A percentile compares a stretch with the other conserved stretches of the same genome.
Evolutionary conservation across 2,329 filamentous ascomycete genomes (phyloP).

Genomic region (Penicillium sp.): DNA sequence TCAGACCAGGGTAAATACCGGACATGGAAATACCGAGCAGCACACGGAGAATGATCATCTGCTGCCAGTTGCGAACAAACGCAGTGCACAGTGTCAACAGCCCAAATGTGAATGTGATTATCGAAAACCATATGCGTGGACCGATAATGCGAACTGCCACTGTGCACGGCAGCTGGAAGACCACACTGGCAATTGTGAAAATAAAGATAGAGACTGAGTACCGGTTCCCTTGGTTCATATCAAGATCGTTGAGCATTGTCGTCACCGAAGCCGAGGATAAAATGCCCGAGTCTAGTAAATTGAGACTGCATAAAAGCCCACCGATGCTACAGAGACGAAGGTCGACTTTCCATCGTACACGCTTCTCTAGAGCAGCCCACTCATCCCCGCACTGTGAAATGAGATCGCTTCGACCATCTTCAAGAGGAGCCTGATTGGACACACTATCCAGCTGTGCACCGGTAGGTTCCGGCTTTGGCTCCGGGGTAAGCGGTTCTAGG

Average conservation of each 20-base stretch:
- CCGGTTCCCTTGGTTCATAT: constrained; percentile 59
- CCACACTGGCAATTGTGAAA: constrained; percentile 66
- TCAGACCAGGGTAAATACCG: constrained; percentile 47
- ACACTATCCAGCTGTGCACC: neutral
- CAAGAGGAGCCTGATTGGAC: neutral
- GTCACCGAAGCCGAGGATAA: constrained; percentile 69
- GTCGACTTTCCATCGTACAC: constrained; percentile 63
- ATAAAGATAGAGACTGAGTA: constrained; percentile 72
- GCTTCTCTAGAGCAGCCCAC: constrained; percentile 40
- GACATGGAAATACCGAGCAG: constrained; percentile 63
- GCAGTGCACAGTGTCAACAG: constrained; percentile 67
- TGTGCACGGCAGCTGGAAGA: constrained; percentile 67
- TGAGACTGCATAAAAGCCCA: constrained; percentile 66
- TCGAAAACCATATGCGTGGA: constrained; percentile 61
- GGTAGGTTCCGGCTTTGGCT: neutral
- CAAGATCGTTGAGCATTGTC: constrained; percentile 63
- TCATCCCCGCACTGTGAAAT: constrained; percentile 13
- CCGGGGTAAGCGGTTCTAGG: neutral
- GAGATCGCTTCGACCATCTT: neutral
- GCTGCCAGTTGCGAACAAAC: constrained; percentile 64
- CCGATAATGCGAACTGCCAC: constrained; percentile 64
- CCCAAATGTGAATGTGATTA: constrained; percentile 61
- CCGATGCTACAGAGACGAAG: constrained; percentile 68
- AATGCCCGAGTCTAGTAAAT: constrained; percentile 68
- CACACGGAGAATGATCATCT: constrained; percentile 67